A percentile compares a stretch with the other conserved stretches of the same genome.
phyloP scores from a whole-genome alignment of 805 yeast genomes.

The Candida koratica region DNA sequence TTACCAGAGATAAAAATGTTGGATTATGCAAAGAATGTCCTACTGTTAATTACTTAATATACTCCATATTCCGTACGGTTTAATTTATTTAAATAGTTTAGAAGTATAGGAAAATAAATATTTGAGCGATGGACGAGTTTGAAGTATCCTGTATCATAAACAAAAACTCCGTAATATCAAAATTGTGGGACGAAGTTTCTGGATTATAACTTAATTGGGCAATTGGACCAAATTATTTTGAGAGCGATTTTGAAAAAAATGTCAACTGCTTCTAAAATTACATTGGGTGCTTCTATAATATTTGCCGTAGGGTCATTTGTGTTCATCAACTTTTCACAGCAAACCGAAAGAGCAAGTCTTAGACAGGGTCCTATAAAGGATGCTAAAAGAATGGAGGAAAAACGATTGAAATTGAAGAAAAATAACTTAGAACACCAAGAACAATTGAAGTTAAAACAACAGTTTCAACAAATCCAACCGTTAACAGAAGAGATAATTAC shows the following conservation, averaged over 20 bases:
- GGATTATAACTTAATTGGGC: too few relatives aligned
- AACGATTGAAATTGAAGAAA: conserved; percentile 43
- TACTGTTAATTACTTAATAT: too few relatives aligned
- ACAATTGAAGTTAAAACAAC: conserved; percentile 56
- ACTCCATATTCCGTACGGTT: too few relatives aligned
- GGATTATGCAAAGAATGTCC: too few relatives aligned
- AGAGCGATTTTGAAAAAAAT: conserved; percentile 27
- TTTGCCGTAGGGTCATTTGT: conserved; percentile 57
- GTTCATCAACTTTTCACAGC: conserved; percentile 69
- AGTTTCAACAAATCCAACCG: conserved; percentile 61
- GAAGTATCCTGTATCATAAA: too few relatives aligned
- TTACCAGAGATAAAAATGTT: too few relatives aligned
- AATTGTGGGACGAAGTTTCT: too few relatives aligned
- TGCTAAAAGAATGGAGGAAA: conserved; percentile 57
- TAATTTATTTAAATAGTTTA: too few relatives aligned
- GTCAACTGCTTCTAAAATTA: conserved; percentile 79
- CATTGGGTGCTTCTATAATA: conserved; percentile 56
- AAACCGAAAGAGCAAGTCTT: conserved; percentile 63
- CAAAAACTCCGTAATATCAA: too few relatives aligned
- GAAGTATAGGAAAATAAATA: too few relatives aligned
- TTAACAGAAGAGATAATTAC: conserved; percentile 37
- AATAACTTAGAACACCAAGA: conserved; percentile 64
- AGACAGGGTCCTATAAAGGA: conserved; percentile 85
- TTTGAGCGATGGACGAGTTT: too few relatives aligned
- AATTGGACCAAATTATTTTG: too few relatives aligned